Evolutionary conservation across 805 yeast species (phyloP).

Genomic region (Starmerella potacharoeniae): DNA sequence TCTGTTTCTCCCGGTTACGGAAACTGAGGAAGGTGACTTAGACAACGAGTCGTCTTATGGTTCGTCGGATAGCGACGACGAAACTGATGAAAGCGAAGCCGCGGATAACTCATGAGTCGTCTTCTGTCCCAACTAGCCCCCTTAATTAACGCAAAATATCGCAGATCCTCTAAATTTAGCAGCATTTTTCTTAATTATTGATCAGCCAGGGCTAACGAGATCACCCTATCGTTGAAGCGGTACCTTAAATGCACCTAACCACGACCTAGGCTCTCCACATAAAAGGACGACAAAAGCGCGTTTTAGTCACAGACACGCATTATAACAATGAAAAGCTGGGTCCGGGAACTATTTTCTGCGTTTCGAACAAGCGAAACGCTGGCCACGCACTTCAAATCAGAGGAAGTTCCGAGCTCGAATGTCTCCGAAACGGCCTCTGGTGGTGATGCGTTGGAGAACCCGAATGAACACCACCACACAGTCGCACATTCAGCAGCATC

Average conservation of each 20-base stretch:
- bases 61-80: conserved; percentile 17
- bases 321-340: background rate
- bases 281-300: background rate
- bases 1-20: conserved; percentile 4
- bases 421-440: background rate
- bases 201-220: background rate
- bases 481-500: background rate
- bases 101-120: background rate
- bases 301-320: background rate
- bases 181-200: background rate
- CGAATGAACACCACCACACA: background rate
- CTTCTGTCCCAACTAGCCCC: no score
- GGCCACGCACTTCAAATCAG: background rate
- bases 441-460: background rate
- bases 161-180: background rate
- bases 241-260: background rate
- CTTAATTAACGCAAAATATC: no score
- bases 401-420: background rate
- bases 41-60: background rate
- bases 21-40: background rate
- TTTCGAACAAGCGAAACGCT: background rate
- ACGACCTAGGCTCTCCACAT: background rate
- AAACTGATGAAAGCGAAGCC: background rate
- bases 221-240: background rate
- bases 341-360: background rate